These are phyloP conservation scores for Fonsecaea multimorphosa DNA, from an alignment of 2,329 filamentous ascomycete genomes.

Conservation along the genomic window DNA sequence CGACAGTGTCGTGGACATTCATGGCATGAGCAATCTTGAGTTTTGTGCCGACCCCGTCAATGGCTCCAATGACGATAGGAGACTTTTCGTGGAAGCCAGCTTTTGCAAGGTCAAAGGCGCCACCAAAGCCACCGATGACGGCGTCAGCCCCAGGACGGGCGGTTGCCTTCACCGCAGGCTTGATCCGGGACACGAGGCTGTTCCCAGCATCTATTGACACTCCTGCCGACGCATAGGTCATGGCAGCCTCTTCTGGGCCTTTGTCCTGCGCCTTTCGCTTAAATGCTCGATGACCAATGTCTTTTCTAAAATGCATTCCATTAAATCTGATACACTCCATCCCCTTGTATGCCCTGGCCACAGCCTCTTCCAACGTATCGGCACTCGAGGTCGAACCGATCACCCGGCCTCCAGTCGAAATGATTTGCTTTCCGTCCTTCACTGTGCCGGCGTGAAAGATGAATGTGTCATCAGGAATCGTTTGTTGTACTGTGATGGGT, in stretches of 20 bases:
- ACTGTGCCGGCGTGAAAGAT: constrained; percentile 92
- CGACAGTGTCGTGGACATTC: constrained; percentile 90
- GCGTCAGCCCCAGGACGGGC: constrained; percentile 85
- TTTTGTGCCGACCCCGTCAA: constrained; percentile 96
- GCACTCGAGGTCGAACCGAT: constrained; percentile 88
- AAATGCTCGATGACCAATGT: constrained; percentile 78
- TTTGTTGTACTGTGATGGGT: constrained; percentile 62
- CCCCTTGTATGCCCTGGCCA: constrained; percentile 84
- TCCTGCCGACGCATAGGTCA: constrained; percentile 92
- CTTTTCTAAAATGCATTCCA: constrained; percentile 88
- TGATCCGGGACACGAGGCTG: constrained; percentile 89
- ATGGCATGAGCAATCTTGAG: constrained; percentile 93
- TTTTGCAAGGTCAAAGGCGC: constrained; percentile 76
- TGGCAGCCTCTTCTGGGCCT: constrained; percentile 39
- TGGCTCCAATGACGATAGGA: constrained; percentile 87
- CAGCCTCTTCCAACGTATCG: constrained; percentile 77
- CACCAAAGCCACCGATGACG: constrained; percentile 93
- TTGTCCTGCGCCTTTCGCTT: constrained; percentile 36
- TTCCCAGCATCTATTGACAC: constrained; percentile 96
- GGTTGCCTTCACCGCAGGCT: constrained; percentile 84
- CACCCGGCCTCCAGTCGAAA: constrained; percentile 85
- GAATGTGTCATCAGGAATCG: constrained; percentile 62
- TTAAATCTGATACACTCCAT: constrained; percentile 81
- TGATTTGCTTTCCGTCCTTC: constrained; percentile 63
- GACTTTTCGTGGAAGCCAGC: constrained; percentile 77